These are phyloP conservation scores for Petunia secreta DNA, from an alignment of 257 asterid genomes.

Conservation along the genomic window DNA sequence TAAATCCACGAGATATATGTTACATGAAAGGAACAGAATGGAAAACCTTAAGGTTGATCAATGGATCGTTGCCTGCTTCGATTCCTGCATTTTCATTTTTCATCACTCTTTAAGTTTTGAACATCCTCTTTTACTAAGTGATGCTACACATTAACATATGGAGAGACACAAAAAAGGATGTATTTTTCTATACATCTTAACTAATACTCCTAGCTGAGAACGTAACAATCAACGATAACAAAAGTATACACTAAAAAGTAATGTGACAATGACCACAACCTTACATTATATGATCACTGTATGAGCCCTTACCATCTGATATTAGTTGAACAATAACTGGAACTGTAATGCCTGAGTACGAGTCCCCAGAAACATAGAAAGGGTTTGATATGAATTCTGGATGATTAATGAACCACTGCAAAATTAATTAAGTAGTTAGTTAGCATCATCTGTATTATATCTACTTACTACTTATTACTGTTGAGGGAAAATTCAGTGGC, in stretches of 20 bases:
- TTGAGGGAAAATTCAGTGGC: no score
- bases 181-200: neutral
- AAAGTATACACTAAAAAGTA: neutral
- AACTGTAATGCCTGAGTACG: slow-evolving; percentile 41
- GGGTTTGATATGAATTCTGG: slow-evolving; percentile 38
- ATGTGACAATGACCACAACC: neutral
- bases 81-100: slow-evolving; percentile 35
- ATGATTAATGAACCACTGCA: slow-evolving; percentile 49
- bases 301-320: slow-evolving; percentile 30
- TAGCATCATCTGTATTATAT: neutral
- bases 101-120: neutral
- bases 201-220: neutral
- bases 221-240: neutral
- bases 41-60: slow-evolving; percentile 43
- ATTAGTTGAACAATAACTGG: slow-evolving; percentile 42
- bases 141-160: no score
- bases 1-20: neutral
- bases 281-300: neutral
- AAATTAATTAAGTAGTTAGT: neutral
- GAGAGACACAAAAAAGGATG: neutral
- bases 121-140: neutral
- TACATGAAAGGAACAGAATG: neutral
- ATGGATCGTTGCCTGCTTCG: slow-evolving; percentile 42
- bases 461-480: no score
- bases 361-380: slow-evolving; percentile 45